phyloP scores from a whole-genome alignment of 2,329 filamentous ascomycete species.

The Fusarium staphyleae region DNA sequence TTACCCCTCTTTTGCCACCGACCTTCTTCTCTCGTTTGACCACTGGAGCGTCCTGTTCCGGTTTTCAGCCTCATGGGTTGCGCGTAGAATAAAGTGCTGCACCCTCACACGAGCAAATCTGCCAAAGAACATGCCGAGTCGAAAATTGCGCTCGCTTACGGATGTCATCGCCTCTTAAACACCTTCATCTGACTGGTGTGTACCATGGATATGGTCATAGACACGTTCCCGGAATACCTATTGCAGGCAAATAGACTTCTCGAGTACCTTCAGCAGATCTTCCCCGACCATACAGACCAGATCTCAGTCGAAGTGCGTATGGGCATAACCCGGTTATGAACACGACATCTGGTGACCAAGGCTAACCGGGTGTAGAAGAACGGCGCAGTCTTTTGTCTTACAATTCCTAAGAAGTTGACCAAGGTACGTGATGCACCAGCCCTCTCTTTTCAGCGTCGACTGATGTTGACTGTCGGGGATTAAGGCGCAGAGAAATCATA shows the following conservation, averaged over 20 bases:
- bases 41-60: too few relatives aligned
- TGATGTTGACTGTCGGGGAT: background rate
- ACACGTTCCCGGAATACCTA: conserved; percentile 4
- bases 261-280: background rate
- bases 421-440: background rate
- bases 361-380: conserved; percentile 4
- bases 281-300: background rate
- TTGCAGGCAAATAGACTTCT: background rate
- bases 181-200: background rate
- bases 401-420: background rate
- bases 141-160: background rate
- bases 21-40: too few relatives aligned
- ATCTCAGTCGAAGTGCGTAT: conserved; percentile 2
- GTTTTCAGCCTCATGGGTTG: background rate
- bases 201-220: conserved; percentile 5
- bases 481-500: background rate
- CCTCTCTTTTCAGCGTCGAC: background rate
- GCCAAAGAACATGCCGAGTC: too few relatives aligned
- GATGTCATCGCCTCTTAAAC: background rate
- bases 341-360: background rate
- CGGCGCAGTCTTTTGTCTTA: background rate
- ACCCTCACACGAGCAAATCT: too few relatives aligned
- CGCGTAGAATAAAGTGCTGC: too few relatives aligned
- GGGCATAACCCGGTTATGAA: background rate
- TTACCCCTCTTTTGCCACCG: conserved; percentile 10